These are phyloP conservation scores for Aspergillus sp. DNA, from an alignment of 2,329 filamentous ascomycete genomes.

Conservation along the genomic window DNA sequence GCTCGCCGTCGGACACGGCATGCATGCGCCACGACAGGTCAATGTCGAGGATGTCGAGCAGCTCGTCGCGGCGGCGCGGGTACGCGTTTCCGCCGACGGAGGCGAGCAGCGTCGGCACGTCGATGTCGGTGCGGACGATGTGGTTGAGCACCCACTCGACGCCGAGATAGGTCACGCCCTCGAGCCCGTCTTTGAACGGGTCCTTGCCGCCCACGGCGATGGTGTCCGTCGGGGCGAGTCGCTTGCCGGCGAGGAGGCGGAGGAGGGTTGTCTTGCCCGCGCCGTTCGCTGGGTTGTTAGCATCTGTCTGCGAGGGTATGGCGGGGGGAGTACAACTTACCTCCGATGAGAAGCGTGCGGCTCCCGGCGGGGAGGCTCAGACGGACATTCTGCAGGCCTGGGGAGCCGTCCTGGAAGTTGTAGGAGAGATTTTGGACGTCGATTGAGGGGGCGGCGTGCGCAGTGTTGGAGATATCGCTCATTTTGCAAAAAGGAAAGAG, in stretches of 20 bases:
- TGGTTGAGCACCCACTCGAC: constrained; percentile 97
- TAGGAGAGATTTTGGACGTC: constrained; percentile 70
- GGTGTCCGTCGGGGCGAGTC: constrained; percentile 66
- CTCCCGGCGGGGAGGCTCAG: constrained; percentile 72
- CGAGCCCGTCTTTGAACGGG: constrained; percentile 80
- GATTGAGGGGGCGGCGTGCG: constrained; percentile 53
- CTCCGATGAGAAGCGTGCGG: constrained; percentile 84
- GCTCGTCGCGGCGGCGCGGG: constrained; percentile 71
- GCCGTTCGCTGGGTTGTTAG: constrained; percentile 65
- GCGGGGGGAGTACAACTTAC: constrained; percentile 28
- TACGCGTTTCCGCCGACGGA: constrained; percentile 82
- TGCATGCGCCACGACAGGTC: constrained; percentile 93
- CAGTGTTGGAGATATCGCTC: no score
- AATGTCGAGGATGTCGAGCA: constrained; percentile 81
- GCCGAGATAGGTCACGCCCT: constrained; percentile 94
- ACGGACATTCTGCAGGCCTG: constrained; percentile 64
- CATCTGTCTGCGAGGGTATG: neutral
- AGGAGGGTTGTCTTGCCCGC: constrained; percentile 96
- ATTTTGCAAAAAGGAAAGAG: no score
- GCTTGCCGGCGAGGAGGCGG: constrained; percentile 87
- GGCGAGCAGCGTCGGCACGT: constrained; percentile 72
- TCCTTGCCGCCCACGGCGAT: constrained; percentile 76
- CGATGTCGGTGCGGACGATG: constrained; percentile 91
- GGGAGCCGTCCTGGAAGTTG: constrained; percentile 74
- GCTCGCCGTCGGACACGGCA: constrained; percentile 85